phyloP scores from a whole-genome alignment of 192 early-diverging fungal genomes.

The Coemansia interrupta region DNA sequence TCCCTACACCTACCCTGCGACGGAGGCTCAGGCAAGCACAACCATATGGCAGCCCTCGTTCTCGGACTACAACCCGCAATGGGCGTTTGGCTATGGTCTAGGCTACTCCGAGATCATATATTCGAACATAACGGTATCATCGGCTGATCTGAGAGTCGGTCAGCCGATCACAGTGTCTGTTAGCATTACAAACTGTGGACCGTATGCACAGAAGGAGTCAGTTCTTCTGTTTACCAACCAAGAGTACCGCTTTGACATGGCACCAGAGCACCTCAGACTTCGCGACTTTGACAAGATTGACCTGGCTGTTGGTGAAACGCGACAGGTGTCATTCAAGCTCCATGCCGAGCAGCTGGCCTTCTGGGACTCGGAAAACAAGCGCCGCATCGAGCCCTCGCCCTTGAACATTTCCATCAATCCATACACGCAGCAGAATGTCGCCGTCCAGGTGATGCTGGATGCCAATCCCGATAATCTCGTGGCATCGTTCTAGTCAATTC shows the following conservation, averaged over 20 bases:
- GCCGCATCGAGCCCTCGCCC: slow-evolving; percentile 21
- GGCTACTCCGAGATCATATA: slow-evolving; percentile 55
- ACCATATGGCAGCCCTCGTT: slow-evolving; percentile 43
- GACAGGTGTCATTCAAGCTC: slow-evolving; percentile 22
- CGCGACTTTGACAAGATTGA: slow-evolving; percentile 52
- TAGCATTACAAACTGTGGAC: slow-evolving; percentile 46
- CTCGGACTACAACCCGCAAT: slow-evolving; percentile 54
- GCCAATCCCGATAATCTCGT: neutral
- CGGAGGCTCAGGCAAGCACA: slow-evolving; percentile 37
- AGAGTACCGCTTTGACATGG: slow-evolving; percentile 48
- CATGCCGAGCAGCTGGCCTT: slow-evolving; percentile 42
- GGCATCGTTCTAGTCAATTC: neutral
- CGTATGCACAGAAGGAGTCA: slow-evolving; percentile 48
- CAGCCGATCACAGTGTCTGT: slow-evolving; percentile 31
- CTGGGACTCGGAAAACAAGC: slow-evolving; percentile 14
- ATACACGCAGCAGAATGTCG: slow-evolving; percentile 20
- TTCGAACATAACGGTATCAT: slow-evolving; percentile 29
- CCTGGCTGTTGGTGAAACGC: slow-evolving; percentile 8
- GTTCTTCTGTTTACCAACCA: slow-evolving; percentile 60
- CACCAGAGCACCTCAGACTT: slow-evolving; percentile 56
- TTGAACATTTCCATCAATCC: slow-evolving; percentile 38
- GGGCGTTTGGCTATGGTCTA: slow-evolving; percentile 57
- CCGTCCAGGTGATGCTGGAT: slow-evolving; percentile 13
- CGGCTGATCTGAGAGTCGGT: neutral
- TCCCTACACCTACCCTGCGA: slow-evolving; percentile 59